Conservation (phyloP, 495 filamentous ascomycete genomes). For the Aspergillus saccharolyticus region DNA sequence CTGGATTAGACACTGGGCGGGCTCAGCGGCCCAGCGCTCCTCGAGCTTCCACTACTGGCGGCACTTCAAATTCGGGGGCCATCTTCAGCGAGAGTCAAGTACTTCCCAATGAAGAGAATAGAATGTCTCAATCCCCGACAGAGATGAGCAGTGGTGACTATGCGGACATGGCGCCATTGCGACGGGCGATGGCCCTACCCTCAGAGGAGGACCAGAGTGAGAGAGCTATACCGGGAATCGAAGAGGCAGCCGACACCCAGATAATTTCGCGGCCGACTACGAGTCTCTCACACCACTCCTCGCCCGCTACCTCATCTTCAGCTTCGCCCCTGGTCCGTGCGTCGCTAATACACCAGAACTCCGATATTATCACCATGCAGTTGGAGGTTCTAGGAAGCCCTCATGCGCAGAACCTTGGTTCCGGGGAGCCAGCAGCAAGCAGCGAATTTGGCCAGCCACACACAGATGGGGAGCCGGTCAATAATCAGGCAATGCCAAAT, state of each 20-base stretch:
- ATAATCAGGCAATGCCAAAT: constrained; percentile 34
- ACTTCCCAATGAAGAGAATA: constrained; percentile 33
- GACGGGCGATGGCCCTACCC: constrained; percentile 22
- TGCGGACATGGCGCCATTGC: constrained; percentile 27
- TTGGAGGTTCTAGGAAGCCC: constrained; percentile 38
- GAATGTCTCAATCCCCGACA: constrained; percentile 35
- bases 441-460: constrained; percentile 14
- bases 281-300: constrained; percentile 38
- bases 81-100: constrained; percentile 23
- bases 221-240: background rate
- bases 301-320: constrained; percentile 39
- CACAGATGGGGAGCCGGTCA: constrained; percentile 12
- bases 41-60: constrained; percentile 7
- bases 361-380: constrained; percentile 48
- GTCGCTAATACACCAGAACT: constrained; percentile 42
- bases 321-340: constrained; percentile 44
- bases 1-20: constrained; percentile 8
- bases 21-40: background rate
- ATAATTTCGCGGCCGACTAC: constrained; percentile 39
- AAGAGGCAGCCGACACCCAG: constrained; percentile 16
- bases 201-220: constrained; percentile 4
- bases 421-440: constrained; percentile 15
- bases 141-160: constrained; percentile 34
- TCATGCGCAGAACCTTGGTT: constrained; percentile 19
- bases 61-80: constrained; percentile 11